A percentile compares a stretch with the other conserved stretches of the same genome.
phyloP scores from a whole-genome alignment of 805 yeast species.

The Wickerhamiella azymoides region DNA sequence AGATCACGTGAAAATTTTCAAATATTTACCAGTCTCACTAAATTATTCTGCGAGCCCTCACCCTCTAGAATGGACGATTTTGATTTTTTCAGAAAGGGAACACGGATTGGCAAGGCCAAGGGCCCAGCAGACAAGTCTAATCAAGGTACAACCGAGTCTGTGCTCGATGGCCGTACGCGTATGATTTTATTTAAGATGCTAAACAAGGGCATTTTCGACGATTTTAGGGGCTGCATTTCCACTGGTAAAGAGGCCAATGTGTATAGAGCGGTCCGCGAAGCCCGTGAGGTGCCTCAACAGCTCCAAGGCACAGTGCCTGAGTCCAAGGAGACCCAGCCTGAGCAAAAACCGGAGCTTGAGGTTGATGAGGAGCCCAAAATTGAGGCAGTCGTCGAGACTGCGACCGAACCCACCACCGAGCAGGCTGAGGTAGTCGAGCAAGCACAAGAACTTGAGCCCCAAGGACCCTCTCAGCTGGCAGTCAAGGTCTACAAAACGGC shows the following conservation, averaged over 20 bases:
- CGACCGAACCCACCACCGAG: no score
- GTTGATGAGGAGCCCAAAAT: no score
- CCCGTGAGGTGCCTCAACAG: no score
- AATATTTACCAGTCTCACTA: neutral
- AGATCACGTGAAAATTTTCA: neutral
- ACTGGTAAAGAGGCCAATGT: constrained; percentile 99
- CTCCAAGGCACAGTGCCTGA: no score
- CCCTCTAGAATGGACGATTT: neutral
- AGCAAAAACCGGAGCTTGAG: no score
- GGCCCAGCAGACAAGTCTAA: constrained; percentile 58
- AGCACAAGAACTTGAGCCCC: no score
- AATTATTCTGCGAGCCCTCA: neutral
- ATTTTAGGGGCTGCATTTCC: constrained; percentile 83
- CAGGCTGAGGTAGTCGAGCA: constrained; percentile 20
- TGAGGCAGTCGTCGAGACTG: no score
- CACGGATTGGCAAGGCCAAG: constrained; percentile 16
- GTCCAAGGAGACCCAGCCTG: constrained; percentile 7
- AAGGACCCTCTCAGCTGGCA: constrained; percentile 41
- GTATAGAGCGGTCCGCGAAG: constrained; percentile 49
- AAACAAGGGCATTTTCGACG: constrained; percentile 68
- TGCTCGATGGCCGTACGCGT: constrained; percentile 86
- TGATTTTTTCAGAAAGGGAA: constrained; percentile 19
- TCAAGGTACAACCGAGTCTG: constrained; percentile 94
- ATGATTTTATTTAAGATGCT: constrained; percentile 67
- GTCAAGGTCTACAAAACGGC: constrained; percentile 94